Evolutionary conservation across 192 early-diverging fungal genomes (phyloP).

Genomic region (Oehlia diaphana): DNA sequence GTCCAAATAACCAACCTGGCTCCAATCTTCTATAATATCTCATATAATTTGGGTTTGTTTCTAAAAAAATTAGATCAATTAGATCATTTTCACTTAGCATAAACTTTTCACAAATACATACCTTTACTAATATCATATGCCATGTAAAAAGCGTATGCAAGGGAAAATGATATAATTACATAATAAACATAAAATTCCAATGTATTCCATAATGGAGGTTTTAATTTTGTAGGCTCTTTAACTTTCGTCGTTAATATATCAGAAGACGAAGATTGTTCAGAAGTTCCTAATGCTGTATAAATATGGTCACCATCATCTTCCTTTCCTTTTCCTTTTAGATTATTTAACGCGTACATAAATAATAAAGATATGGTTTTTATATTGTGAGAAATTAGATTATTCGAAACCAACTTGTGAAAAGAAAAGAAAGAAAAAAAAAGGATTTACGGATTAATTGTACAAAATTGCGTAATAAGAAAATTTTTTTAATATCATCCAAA

Average conservation of each 20-base stretch:
- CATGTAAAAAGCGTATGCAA: slow-evolving; percentile 69
- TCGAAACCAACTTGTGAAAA: too few species aligned
- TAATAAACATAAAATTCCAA: slow-evolving; percentile 80
- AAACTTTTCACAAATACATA: slow-evolving; percentile 43
- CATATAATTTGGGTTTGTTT: slow-evolving; percentile 43
- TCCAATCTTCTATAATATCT: slow-evolving; percentile 46
- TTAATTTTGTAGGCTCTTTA: slow-evolving; percentile 26
- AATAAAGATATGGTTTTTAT: too few species aligned
- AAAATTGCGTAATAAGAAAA: too few species aligned
- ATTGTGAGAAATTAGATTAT: too few species aligned
- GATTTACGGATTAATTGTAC: too few species aligned
- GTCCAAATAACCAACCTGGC: slow-evolving; percentile 72
- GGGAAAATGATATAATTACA: slow-evolving; percentile 49
- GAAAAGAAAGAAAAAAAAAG: too few species aligned
- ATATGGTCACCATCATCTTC: background rate
- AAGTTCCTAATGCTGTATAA: background rate
- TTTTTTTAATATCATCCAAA: too few species aligned
- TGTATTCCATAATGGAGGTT: slow-evolving; percentile 60
- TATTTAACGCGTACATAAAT: too few species aligned
- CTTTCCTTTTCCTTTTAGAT: too few species aligned
- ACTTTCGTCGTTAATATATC: background rate
- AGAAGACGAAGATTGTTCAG: background rate
- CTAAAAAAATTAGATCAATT: slow-evolving; percentile 23
- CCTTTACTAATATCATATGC: slow-evolving; percentile 55
- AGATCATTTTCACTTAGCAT: background rate